These are phyloP conservation scores for Pichia inconspicua DNA, from an alignment of 1,139 yeast genomes.

Conservation along the genomic window DNA sequence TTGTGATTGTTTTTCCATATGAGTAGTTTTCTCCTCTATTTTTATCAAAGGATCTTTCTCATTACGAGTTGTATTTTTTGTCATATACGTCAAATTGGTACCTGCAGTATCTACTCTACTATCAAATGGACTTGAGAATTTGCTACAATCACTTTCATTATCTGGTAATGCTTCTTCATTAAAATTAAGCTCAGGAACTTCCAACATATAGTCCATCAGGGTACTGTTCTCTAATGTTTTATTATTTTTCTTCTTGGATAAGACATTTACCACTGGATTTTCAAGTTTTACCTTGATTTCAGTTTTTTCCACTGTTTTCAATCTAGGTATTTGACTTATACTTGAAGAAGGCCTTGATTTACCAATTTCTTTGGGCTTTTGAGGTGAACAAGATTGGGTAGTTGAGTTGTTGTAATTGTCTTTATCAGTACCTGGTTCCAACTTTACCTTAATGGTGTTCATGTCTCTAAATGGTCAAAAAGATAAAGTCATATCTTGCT, in stretches of 20 bases:
- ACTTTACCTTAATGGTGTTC: constrained; percentile 9
- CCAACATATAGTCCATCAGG: constrained; percentile 6
- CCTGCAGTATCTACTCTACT: constrained; percentile 12
- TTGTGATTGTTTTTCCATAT: not conserved
- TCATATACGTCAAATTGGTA: constrained; percentile 9
- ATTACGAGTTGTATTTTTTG: not conserved
- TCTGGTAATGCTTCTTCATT: not conserved
- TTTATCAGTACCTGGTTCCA: constrained; percentile 6
- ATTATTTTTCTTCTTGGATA: not conserved
- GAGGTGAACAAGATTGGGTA: not conserved
- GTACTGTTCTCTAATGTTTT: not conserved
- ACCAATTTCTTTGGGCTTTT: not conserved
- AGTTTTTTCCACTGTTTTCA: not conserved
- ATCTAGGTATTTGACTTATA: not conserved
- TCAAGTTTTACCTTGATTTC: constrained; percentile 2
- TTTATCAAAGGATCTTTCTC: not conserved
- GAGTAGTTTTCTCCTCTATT: not conserved
- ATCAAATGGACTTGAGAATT: constrained; percentile 11
- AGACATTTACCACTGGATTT: not conserved
- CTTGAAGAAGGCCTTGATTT: not conserved
- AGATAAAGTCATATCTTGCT: not conserved
- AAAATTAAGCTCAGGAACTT: constrained; percentile 7
- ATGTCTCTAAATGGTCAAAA: not conserved
- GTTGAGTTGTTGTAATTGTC: not conserved
- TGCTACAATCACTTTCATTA: constrained; percentile 6